Evolutionary conservation across 805 yeast species (phyloP), one percentile per base, ranked within the genome.

Genomic region (Kodamaea kaohsiungensis): DNA sequence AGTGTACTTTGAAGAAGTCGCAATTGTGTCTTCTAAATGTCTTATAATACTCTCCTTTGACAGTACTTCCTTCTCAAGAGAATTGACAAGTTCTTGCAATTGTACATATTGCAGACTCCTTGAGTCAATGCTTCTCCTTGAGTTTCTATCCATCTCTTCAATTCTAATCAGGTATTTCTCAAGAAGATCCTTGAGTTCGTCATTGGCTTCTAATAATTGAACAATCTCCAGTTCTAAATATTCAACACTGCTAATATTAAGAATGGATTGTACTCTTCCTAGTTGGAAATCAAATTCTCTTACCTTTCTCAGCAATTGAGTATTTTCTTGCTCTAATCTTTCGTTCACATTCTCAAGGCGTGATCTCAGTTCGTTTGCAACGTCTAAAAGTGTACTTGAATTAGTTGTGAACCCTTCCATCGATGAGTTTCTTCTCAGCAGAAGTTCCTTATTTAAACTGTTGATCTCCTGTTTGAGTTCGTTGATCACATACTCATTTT

Each of bases 171-270:
- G 40, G n/a, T 25, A 47, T 12, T 37, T 50, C 19, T 57, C 54
- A 8, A 57, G 27, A 43, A 55, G 43, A 6, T 52, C 51, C 19
- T 50, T 46, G 39, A 57, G 58, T 33, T 57, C 57, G 1, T 47
- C 42, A 22, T 57, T 57, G n/a, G 60, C 60, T 2, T 45, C 33
- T 10, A 57, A 48, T 16, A 57, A 45, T 22, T 57, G 56, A 13
- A 35, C 37, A 7, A 57, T 49, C 17, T 57, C 60, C 37, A 42
- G 47, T 19, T 53, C 58, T n/a, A 55, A 15, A 5, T 48, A 40
- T 6, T 51, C 54, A 12, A 37, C 40, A 16, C 33, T 39, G 15
- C 25, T 18, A n/a, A 56, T 16, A 7, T 53, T 49, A 13, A 57
- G 53, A 17, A 49, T 15, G 2, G 49, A n/a, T 37, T 51, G 55